Evolutionary conservation across 1,284 basidiomycete species (phyloP), one percentile per base, ranked within the genome.

Genomic region (Pulchroboletus neoregius): DNA sequence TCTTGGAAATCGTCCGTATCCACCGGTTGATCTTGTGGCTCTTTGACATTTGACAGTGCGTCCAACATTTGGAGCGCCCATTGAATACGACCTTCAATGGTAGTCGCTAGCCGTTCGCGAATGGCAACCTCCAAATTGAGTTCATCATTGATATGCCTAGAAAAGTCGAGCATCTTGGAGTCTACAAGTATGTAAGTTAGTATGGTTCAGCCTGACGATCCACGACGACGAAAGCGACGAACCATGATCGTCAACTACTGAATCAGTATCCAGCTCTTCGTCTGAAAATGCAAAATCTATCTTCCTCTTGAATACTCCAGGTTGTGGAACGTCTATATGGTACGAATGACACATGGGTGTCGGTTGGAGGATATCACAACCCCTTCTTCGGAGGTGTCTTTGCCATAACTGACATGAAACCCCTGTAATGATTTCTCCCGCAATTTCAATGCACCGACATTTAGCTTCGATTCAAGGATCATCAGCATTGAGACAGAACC

Each of bases 101-200:
- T 79, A 27, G 74, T 68, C 16, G 71, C 70, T 38, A 88, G 65
- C 42, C 80, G 74, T 48, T 75, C 63, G 42, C 80, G 73, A 13
- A 87, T 57, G 4, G 74, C 69, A 33, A 88, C 79, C 58, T 88
- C 86, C 23, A 84, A 62, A 58, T 81, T 74, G 18, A 88, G 62
- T 57, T 88, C 82, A 45, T 78, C 71, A 6, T 39, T 27, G 30
- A 70, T 45, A 30, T 59, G 43, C 10, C 46, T 56, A 53, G 45
- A 48, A 32, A 62, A 37, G n/a, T 54, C 35, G 33, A 45, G 36
- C 18, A 51, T 51, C 12, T 33, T 45, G 33, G 54, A 39, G 28
- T 52, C 66, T 64, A 27, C 36, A 28, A 34, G 26, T n/a, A 22
- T 10, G n/a, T 33, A n/a, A n/a, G n/a, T n/a, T n/a, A 16, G 16